Evolutionary conservation across 108 stramenopile species (phyloP).

Genomic region (Nitzschia sp.): DNA sequence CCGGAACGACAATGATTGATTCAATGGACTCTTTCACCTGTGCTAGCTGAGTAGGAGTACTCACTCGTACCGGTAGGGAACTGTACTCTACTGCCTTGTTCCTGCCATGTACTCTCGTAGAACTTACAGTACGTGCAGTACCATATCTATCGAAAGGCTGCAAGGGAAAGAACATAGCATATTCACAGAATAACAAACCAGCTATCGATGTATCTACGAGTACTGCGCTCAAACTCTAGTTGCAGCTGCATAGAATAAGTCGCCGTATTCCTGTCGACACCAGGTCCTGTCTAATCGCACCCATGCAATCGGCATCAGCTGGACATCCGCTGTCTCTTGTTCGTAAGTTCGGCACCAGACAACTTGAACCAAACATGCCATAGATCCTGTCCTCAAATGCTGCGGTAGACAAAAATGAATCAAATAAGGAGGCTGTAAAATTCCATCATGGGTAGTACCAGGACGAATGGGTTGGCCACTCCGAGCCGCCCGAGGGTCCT

Average conservation of each 20-base stretch:
- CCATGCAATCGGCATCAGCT: constrained; percentile 48
- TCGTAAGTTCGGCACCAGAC: constrained; percentile 36
- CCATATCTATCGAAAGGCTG: no score
- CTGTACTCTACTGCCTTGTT: no score
- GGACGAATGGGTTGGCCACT: constrained; percentile 43
- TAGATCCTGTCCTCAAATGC: constrained; percentile 31
- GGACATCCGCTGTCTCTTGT: constrained; percentile 68
- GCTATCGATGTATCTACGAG: no score
- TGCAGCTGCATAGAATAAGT: constrained; percentile 51
- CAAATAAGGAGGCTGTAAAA: constrained; percentile 29
- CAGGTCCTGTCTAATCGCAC: constrained; percentile 58
- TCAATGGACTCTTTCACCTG: no score
- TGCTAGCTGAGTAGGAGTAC: no score
- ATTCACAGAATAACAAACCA: no score
- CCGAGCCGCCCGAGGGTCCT: constrained; percentile 34
- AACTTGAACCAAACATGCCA: constrained; percentile 64
- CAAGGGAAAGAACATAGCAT: no score
- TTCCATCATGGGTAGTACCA: constrained; percentile 6
- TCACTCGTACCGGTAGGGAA: no score
- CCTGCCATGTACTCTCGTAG: no score
- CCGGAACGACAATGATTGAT: no score
- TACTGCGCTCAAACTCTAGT: constrained; percentile 12
- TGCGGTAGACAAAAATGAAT: constrained; percentile 55
- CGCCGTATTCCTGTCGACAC: constrained; percentile 46
- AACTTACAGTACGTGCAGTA: no score